Evolutionary conservation across 768 basidiomycete species (phyloP).

Genomic region (Mycena haematopus): DNA sequence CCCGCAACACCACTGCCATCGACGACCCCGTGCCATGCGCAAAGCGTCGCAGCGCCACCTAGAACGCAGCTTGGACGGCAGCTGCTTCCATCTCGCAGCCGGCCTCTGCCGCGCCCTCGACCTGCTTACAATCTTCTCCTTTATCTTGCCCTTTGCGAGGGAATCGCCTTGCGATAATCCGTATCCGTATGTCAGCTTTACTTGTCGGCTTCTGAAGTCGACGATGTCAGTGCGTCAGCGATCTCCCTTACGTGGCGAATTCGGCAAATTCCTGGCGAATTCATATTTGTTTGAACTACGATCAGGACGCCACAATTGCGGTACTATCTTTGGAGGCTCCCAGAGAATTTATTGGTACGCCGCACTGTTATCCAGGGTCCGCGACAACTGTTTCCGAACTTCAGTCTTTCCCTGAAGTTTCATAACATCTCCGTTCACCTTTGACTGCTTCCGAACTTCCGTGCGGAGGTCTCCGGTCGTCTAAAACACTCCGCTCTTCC

Average conservation of each 20-base stretch:
- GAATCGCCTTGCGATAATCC: neutral
- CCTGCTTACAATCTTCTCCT: slow-evolving; percentile 11
- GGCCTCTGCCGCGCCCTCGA: slow-evolving; percentile 10
- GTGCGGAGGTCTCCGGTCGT: neutral
- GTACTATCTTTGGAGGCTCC: too few species aligned
- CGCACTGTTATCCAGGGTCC: neutral
- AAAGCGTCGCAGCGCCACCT: neutral
- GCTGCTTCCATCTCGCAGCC: neutral
- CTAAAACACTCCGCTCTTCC: neutral
- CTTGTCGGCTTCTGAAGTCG: slow-evolving; percentile 8
- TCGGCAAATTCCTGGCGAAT: too few species aligned
- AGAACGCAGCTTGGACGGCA: slow-evolving; percentile 10
- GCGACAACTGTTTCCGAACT: neutral
- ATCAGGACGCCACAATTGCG: too few species aligned
- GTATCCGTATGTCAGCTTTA: neutral
- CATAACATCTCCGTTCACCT: neutral
- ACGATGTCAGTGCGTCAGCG: too few species aligned
- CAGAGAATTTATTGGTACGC: neutral
- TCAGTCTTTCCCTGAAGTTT: neutral
- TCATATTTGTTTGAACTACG: too few species aligned
- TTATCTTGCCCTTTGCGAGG: neutral
- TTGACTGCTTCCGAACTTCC: neutral
- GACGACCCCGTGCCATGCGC: slow-evolving; percentile 10
- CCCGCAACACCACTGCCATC: neutral
- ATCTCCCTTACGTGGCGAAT: too few species aligned